These are phyloP conservation scores for Paramecium biaurelia DNA, from an alignment of 73 alveolate genomes.

Conservation along the genomic window DNA sequence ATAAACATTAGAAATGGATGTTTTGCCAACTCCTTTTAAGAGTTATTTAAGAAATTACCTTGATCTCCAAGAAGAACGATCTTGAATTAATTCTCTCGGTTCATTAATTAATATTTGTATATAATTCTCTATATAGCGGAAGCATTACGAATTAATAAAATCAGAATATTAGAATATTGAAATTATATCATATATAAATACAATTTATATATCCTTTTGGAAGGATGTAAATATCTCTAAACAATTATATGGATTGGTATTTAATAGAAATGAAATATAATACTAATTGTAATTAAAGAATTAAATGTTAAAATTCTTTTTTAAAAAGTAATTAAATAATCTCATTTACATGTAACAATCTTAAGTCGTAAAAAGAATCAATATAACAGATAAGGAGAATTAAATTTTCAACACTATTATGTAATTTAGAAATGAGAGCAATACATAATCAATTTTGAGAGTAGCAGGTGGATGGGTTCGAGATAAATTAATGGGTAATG, in stretches of 20 bases:
- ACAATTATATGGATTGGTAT: neutral
- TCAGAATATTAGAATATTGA: neutral
- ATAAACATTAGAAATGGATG: neutral
- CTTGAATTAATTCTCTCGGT: slow-evolving; percentile 1
- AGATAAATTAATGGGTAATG: slow-evolving; percentile 93
- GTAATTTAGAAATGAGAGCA: slow-evolving; percentile 64
- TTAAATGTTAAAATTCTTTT: slow-evolving; percentile 11
- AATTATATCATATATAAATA: neutral
- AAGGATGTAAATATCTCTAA: neutral
- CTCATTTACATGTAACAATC: slow-evolving; percentile 24
- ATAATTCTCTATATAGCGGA: neutral
- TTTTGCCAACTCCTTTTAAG: slow-evolving; percentile 30
- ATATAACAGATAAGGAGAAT: slow-evolving; percentile 72
- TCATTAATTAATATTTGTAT: neutral
- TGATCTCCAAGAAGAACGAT: slow-evolving; percentile 4
- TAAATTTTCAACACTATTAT: slow-evolving; percentile 79
- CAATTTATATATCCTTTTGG: neutral
- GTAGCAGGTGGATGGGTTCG: slow-evolving; percentile 99
- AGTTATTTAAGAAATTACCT: neutral
- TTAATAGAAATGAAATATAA: neutral
- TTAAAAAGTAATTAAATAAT: slow-evolving; percentile 17
- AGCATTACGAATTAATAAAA: neutral
- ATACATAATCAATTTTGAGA: slow-evolving; percentile 85
- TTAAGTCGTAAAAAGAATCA: slow-evolving; percentile 39
- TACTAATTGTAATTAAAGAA: neutral